These are phyloP conservation scores for Psidium friedrichsthalianum DNA, from an alignment of 345 rosid genomes.

Conservation along the genomic window DNA sequence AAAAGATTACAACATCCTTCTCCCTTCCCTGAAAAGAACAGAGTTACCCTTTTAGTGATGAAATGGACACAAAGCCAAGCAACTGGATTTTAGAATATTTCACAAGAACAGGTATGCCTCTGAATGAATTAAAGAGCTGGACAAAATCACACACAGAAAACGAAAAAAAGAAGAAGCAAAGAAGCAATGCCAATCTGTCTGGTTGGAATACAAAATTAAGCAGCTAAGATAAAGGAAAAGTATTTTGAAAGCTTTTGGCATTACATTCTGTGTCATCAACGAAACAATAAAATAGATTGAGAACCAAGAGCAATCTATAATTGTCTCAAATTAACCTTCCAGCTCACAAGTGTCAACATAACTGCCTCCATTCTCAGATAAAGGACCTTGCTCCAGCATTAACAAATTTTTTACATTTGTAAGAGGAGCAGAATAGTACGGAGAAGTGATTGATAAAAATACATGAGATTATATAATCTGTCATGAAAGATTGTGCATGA, in stretches of 20 bases:
- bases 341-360: background rate
- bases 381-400: background rate
- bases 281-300: background rate
- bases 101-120: background rate
- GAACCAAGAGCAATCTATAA: background rate
- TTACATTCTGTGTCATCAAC: background rate
- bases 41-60: background rate
- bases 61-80: background rate
- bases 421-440: background rate
- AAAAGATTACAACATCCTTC: constrained; percentile 86
- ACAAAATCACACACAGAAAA: background rate
- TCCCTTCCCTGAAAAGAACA: constrained; percentile 64
- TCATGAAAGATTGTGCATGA: background rate
- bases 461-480: background rate
- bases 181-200: background rate
- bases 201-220: background rate
- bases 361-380: background rate
- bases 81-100: background rate
- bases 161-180: too few species aligned
- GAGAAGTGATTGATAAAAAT: background rate
- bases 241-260: background rate
- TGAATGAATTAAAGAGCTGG: background rate
- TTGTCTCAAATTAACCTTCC: background rate
- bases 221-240: background rate
- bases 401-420: background rate